Evolutionary conservation across 2,329 filamentous ascomycete species (phyloP), one percentile per base, ranked within the genome.

Genomic region (Xylaria sp.): DNA sequence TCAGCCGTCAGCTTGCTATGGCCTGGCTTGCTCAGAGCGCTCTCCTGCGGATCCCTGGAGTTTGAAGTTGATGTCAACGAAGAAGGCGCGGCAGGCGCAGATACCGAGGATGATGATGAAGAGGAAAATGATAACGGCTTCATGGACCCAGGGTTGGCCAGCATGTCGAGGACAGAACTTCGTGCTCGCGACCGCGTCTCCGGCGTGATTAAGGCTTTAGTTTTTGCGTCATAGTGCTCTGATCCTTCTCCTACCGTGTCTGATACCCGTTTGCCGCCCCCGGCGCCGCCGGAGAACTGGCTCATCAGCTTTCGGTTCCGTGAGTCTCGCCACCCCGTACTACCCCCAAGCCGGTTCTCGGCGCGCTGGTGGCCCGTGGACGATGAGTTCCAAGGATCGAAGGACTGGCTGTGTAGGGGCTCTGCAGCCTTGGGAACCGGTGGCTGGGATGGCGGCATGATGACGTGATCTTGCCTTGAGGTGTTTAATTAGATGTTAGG

Each of bases 331-430:
- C 92, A 96, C 72, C 86, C 83, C 67, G 80, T 87, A 69, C 23
- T 84, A 84, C 57, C 70, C 1, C 86, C 84, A 1, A 89, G 82
- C 3, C 80, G 78, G 62, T 87, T 88, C 63, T 94, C 90, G 43
- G 91, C 87, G 42, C 87, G 84, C 77, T 96, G 93, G 74, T 97
- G 92, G 47, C 92, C 92, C 0, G 89, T 89, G 5, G 89, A 87
- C 12, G 87, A 86, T 14, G 88, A 89, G 77, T 92, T 92, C 87
- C 88, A 91, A 4, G 87, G 82, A 75, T 91, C 89, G 70, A 89
- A 90, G 62, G 73, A 72, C 37, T 77, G 76, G 25, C 77, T 75
- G 71, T 78, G 75, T 37, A 71, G 74, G 21, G 83, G 81, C 51
- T 80, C 73, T 19, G 80, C 78, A 33, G 77, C 75, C 62, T 71